Percentiles rank a stretch among this genome's conserved stretches.
Conservation (phyloP, 169 alveolate species). For the Cryptosporidium ubiquitum region DNA sequence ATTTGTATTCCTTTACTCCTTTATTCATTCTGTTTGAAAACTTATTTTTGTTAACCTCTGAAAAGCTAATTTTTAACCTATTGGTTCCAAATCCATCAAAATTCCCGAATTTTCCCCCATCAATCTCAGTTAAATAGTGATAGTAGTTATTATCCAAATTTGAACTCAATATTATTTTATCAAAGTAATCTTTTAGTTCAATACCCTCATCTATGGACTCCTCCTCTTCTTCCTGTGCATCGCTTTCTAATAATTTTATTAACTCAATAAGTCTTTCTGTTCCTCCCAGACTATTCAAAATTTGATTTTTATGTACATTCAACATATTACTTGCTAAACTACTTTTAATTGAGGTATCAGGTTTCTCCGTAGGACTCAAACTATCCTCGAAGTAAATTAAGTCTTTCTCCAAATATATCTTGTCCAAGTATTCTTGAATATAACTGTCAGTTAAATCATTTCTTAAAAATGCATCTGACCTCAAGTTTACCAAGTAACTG, state of each 20-base stretch:
- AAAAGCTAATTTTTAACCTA: not conserved
- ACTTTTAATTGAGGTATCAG: not conserved
- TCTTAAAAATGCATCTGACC: not conserved
- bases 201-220: constrained; percentile 7
- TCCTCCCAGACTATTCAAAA: constrained; percentile 15
- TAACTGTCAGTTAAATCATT: constrained; percentile 4
- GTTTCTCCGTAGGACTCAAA: not conserved
- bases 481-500: not conserved
- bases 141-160: constrained; percentile 28
- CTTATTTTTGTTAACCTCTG: not conserved
- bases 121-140: constrained; percentile 10
- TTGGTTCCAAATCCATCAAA: not conserved
- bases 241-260: constrained; percentile 4
- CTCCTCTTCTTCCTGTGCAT: constrained; percentile 31
- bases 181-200: constrained; percentile 13
- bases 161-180: constrained; percentile 19
- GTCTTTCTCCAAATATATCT: constrained; percentile 27
- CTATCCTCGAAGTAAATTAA: not conserved
- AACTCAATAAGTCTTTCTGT: constrained; percentile 21
- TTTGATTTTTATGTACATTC: not conserved
- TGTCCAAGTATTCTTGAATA: constrained; percentile 14
- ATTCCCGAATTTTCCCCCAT: not conserved
- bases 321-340: not conserved
- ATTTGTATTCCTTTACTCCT: not conserved
- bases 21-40: not conserved